A percentile compares a stretch with the other conserved stretches of the same genome.
phyloP scores from a whole-genome alignment of 2,329 filamentous ascomycete genomes.

The Claviceps sp. region DNA sequence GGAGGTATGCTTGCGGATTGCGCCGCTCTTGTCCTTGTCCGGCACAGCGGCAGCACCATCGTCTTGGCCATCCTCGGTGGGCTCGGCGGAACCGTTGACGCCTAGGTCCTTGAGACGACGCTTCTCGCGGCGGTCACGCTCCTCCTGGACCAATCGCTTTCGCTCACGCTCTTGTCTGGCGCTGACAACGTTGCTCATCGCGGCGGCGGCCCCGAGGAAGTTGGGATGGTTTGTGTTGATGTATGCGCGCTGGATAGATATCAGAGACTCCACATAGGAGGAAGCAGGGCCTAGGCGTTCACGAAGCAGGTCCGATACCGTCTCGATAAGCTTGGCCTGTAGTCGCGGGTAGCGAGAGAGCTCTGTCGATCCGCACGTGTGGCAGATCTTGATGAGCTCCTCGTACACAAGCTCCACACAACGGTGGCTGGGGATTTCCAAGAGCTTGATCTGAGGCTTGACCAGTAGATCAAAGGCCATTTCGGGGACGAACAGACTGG shows the following conservation, averaged over 20 bases:
- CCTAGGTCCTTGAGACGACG: slow-evolving; percentile 72
- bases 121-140: slow-evolving; percentile 74
- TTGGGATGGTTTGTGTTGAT: slow-evolving; percentile 99
- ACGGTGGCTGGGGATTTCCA: slow-evolving; percentile 87
- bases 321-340: slow-evolving; percentile 94
- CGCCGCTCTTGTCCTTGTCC: slow-evolving; percentile 35
- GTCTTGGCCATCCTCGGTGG: slow-evolving; percentile 52
- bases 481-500: slow-evolving; percentile 93
- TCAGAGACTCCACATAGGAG: slow-evolving; percentile 86
- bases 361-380: slow-evolving; percentile 93
- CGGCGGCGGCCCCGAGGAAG: slow-evolving; percentile 89
- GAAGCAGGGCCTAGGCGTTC: slow-evolving; percentile 86
- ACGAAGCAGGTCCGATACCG: slow-evolving; percentile 87
- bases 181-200: slow-evolving; percentile 93
- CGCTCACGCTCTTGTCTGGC: slow-evolving; percentile 92
- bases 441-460: slow-evolving; percentile 94
- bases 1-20: slow-evolving; percentile 15
- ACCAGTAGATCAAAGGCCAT: slow-evolving; percentile 95
- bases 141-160: slow-evolving; percentile 65
- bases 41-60: slow-evolving; percentile 23
- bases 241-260: slow-evolving; percentile 93
- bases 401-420: slow-evolving; percentile 98
- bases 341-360: slow-evolving; percentile 82
- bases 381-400: slow-evolving; percentile 97
- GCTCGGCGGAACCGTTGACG: slow-evolving; percentile 59